Base-by-base conservation (phyloP, 164 flowering plant genomes). In the Houttuynia cordata region DNA sequence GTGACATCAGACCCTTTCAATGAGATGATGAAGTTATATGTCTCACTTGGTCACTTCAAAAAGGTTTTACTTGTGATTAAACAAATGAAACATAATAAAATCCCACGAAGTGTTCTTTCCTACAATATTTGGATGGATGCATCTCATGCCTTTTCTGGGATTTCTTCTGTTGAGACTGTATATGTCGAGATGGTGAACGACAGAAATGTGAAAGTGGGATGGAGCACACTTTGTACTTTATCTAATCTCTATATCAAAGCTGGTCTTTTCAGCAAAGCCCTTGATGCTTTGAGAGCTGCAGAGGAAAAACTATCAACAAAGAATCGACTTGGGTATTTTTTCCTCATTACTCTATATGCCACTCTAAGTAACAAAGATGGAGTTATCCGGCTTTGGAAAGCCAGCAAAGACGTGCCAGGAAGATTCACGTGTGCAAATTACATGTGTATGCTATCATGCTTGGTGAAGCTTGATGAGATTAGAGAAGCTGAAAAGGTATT, bases 81-180 rank as follows among this genome's bases (percentile, higher is more conserved):
- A 22, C 69, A 74, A 59, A 85, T 85, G 86, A 85, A 78, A 66
- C 68, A 49, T 56, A 70, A 75, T 61, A 78, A 45, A 18, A 75
- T 79, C 61, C 76, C 78, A 9, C 51, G 25, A 40, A 80, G 75
- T 76, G 76, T 79, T 63, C 78, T 81, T n/a, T 81, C 86, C 53
- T 83, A 80, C 72, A 81, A 81, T 64, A 73, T 86, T n/a, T 86
- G 86, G 85, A 79, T 81, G 79, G 67, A 57, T 64, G 81, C 88
- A 20, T 71, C 73, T 62, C 64, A 63, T 34, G 68, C 71, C 51
- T 7, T 75, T 6, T 69, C 67, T 57, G 83, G 78, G 45, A 65
- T 74, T 56, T 57, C 54, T 25, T 65, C 76, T 41, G 79, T 67
- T 18, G 85, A 76, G 64, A 60, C 30, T 68, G 80, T 76, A n/a